These are phyloP conservation scores for Colletotrichum theobromicola DNA, from an alignment of 2,329 filamentous ascomycete genomes.

Conservation along the genomic window DNA sequence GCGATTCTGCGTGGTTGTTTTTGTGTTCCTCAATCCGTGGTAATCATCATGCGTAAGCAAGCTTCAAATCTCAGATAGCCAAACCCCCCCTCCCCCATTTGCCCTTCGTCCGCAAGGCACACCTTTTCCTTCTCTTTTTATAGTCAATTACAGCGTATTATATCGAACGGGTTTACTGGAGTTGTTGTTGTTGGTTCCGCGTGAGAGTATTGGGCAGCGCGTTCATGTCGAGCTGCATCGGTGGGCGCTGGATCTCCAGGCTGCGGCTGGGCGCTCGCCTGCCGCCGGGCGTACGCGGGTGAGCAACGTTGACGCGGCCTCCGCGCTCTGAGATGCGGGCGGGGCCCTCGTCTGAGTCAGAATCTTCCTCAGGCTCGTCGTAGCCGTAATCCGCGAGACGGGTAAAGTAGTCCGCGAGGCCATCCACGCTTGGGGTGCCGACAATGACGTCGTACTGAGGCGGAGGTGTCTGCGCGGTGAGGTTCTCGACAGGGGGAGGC, in stretches of 20 bases:
- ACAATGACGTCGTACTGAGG: constrained; percentile 85
- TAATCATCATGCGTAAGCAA: neutral
- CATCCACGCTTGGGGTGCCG: constrained; percentile 69
- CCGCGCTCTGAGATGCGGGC: constrained; percentile 53
- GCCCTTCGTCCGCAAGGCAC: neutral
- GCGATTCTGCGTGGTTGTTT: neutral
- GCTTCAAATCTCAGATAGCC: neutral
- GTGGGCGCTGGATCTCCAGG: constrained; percentile 57
- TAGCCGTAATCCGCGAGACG: constrained; percentile 76
- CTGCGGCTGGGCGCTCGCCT: constrained; percentile 60
- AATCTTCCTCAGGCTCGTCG: constrained; percentile 47
- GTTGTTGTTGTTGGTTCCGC: neutral
- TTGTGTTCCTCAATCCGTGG: neutral
- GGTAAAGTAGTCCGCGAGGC: constrained; percentile 86
- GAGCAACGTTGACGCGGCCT: constrained; percentile 62
- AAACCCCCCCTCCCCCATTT: neutral
- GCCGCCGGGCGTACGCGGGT: constrained; percentile 60
- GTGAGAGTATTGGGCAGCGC: neutral
- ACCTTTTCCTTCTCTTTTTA: neutral
- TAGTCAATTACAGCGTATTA: neutral
- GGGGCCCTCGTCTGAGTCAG: constrained; percentile 47
- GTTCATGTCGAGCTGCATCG: constrained; percentile 36
- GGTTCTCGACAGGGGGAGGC: constrained; percentile 61
- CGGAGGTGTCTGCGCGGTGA: constrained; percentile 72
- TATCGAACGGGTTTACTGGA: neutral